Conservation (phyloP, 1,284 basidiomycete species). For the Ceratobasidium papillatum region DNA sequence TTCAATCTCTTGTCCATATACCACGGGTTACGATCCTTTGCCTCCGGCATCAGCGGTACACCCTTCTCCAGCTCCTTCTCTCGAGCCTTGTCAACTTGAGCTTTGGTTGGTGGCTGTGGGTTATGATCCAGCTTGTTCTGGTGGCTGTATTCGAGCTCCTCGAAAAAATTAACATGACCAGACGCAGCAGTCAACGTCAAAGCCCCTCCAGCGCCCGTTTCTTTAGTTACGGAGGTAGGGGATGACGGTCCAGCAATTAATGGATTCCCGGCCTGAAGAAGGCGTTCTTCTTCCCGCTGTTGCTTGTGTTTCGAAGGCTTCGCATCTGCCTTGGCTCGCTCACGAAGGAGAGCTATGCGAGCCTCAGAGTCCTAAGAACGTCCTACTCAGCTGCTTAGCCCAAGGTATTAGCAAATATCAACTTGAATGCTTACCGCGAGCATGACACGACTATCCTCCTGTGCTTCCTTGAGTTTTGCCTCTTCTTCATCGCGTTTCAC, state of each 20-base stretch:
- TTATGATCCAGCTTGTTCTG: conserved; percentile 34
- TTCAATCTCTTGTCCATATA: conserved; percentile 58
- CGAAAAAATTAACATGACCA: conserved; percentile 81
- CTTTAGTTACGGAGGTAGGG: neutral
- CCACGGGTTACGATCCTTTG: conserved; percentile 80
- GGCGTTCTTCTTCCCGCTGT: conserved; percentile 10
- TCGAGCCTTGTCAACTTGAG: conserved; percentile 22
- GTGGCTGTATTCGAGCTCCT: conserved; percentile 65
- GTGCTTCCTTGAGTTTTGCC: conserved; percentile 68
- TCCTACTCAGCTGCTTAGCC: neutral
- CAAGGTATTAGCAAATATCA: neutral
- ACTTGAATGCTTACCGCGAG: conserved; percentile 64
- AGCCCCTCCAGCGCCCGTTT: conserved; percentile 17
- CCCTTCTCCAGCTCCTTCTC: conserved; percentile 69
- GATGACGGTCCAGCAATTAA: conserved; percentile 10
- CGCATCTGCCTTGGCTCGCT: conserved; percentile 60
- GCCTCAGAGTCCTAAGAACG: conserved; percentile 75
- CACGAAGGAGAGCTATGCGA: conserved; percentile 70
- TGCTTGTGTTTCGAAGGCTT: conserved; percentile 13
- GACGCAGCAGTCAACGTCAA: conserved; percentile 44
- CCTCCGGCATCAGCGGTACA: conserved; percentile 71
- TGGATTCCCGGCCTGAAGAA: conserved; percentile 6
- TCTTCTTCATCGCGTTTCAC: conserved; percentile 83
- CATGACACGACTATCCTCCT: conserved; percentile 73
- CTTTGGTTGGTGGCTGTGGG: neutral